Evolutionary conservation across 108 stramenopile species (phyloP).

Genomic region (Nitzschia putrida): DNA sequence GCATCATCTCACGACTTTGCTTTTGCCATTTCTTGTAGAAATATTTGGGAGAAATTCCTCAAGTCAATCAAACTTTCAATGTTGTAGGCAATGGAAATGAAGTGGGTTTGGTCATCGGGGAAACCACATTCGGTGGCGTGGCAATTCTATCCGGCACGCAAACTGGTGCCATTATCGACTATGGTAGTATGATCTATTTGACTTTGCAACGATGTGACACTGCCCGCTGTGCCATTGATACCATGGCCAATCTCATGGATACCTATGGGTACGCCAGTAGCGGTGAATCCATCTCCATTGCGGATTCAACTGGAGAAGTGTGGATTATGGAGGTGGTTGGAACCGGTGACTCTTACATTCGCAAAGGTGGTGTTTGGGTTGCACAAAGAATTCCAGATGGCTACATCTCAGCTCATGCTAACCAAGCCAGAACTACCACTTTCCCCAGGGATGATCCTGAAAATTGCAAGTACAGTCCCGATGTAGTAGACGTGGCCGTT

Average conservation of each 20-base stretch:
- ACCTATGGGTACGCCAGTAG: conserved; percentile 59
- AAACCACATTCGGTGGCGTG: conserved; percentile 78
- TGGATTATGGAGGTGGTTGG: conserved; percentile 85
- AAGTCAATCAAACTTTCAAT: conserved; percentile 57
- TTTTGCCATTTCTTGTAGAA: background rate
- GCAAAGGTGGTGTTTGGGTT: conserved; percentile 73
- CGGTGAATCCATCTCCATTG: conserved; percentile 69
- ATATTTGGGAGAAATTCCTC: conserved; percentile 62
- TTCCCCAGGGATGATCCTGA: conserved; percentile 54
- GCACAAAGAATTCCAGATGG: conserved; percentile 64
- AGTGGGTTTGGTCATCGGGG: conserved; percentile 70
- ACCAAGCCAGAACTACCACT: conserved; percentile 68
- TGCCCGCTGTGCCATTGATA: conserved; percentile 60
- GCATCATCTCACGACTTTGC: background rate
- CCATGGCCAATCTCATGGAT: conserved; percentile 60
- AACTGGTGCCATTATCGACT: conserved; percentile 60
- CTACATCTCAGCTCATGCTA: conserved; percentile 60
- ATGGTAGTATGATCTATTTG: conserved; percentile 74
- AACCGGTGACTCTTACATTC: conserved; percentile 41
- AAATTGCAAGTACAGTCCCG: conserved; percentile 49
- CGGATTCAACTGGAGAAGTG: conserved; percentile 64
- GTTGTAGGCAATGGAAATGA: conserved; percentile 79
- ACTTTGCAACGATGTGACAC: conserved; percentile 67
- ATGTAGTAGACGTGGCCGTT: conserved; percentile 56
- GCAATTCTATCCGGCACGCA: conserved; percentile 41